Percentiles rank a stretch among this genome's conserved stretches.
Evolutionary conservation across 2,329 filamentous ascomycete genomes (phyloP).

Genomic region (Fusarium neocosmosporiellum): DNA sequence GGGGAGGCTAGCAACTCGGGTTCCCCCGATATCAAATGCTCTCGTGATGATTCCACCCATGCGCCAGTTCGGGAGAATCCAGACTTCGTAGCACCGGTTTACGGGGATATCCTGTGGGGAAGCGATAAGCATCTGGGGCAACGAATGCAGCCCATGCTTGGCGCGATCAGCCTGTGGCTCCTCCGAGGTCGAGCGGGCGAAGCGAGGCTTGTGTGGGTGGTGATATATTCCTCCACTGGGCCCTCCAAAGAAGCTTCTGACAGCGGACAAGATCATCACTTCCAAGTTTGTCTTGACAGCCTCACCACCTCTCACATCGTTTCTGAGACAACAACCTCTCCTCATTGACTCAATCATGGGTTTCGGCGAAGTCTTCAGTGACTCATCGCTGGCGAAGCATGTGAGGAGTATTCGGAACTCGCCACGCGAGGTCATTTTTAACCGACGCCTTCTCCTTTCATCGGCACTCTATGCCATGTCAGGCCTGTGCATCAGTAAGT

Average conservation of each 20-base stretch:
- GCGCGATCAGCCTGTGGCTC: background rate
- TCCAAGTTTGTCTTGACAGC: background rate
- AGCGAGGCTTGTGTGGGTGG: background rate
- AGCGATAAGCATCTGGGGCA: slow-evolving; percentile 4
- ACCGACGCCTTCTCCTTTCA: slow-evolving; percentile 9
- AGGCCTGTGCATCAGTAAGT: slow-evolving; percentile 28
- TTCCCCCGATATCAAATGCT: slow-evolving; percentile 13
- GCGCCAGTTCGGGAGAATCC: slow-evolving; percentile 23
- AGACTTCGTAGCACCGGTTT: background rate
- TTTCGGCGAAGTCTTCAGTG: slow-evolving; percentile 2
- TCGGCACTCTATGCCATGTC: slow-evolving; percentile 26
- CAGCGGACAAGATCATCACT: background rate
- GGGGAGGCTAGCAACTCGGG: slow-evolving; percentile 5
- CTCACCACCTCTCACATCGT: background rate
- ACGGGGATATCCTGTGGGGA: slow-evolving; percentile 8
- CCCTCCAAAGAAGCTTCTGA: background rate
- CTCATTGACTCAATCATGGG: slow-evolving; percentile 1
- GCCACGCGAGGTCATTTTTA: slow-evolving; percentile 28
- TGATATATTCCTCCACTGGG: background rate
- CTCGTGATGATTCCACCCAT: background rate
- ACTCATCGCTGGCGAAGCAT: slow-evolving; percentile 25
- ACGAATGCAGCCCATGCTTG: background rate
- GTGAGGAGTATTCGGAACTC: slow-evolving; percentile 19
- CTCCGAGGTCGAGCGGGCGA: background rate
- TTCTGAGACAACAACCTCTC: background rate